Percentiles rank a stretch among this genome's conserved stretches.
Conservation (phyloP, 768 basidiomycete genomes). For the Rhodotorula taiwanensis region DNA sequence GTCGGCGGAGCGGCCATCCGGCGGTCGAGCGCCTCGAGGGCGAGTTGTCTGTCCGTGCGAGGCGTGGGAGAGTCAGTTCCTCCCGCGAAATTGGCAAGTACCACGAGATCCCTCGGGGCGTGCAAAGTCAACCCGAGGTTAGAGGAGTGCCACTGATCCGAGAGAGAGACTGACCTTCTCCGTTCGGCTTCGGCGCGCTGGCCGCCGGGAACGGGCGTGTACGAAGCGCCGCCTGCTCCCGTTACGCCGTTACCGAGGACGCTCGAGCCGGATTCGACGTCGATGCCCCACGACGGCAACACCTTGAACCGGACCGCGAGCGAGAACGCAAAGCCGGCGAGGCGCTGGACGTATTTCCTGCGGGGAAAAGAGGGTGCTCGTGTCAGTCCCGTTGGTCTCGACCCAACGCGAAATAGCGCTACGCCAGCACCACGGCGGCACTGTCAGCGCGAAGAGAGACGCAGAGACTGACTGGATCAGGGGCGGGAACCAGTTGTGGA, state of each 20-base stretch:
- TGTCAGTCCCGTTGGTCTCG: too few relatives aligned
- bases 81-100: too few relatives aligned
- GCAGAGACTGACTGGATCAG: constrained; percentile 86
- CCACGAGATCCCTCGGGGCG: too few relatives aligned
- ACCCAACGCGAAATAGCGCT: too few relatives aligned
- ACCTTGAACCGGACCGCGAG: constrained; percentile 60
- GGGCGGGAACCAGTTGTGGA: constrained; percentile 94
- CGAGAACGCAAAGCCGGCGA: constrained; percentile 63
- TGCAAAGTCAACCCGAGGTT: too few relatives aligned
- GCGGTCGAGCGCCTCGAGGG: constrained; percentile 92
- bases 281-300: constrained; percentile 59
- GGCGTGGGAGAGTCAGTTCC: neutral
- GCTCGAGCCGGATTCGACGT: constrained; percentile 57
- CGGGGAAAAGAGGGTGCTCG: neutral
- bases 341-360: constrained; percentile 64
- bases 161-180: constrained; percentile 58
- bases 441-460: too few relatives aligned
- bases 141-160: too few relatives aligned
- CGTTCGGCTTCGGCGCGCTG: constrained; percentile 94
- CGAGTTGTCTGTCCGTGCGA: constrained; percentile 63
- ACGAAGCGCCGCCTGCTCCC: constrained; percentile 47
- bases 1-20: constrained; percentile 49
- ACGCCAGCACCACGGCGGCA: too few relatives aligned
- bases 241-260: neutral
- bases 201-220: constrained; percentile 71